Base-by-base conservation (phyloP, 2,329 filamentous ascomycete species). In the Alternaria viburni region DNA sequence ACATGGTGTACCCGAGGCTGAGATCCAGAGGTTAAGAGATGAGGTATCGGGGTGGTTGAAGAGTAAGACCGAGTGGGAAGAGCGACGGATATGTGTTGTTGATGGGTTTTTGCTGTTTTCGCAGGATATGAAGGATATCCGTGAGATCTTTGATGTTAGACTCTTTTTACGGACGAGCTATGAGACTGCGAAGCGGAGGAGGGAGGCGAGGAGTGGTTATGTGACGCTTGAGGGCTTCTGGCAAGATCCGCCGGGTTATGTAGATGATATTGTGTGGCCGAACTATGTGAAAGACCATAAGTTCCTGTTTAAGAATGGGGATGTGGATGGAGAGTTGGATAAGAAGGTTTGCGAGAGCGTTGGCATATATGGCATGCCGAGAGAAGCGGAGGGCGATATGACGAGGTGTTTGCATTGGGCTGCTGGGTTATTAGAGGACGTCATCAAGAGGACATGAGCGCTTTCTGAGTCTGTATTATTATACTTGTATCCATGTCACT, bases 251-350 rank as follows among this genome's bases (percentile, higher is more conserved):
- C 93, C 93, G 0, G 94, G 93, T 0, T 99, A 98, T 78, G 93
- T 98, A 41, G 94, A 98, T 77, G 88, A 91, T 77, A 87, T 99
- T 58, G 96, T 99, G 5, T 99, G 96, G 96, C 95, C 95, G 4
- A 95, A 97, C 73, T 98, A 97, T 79, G 92, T 91, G 4, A 84
- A 87, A 57, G 88, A 93, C 72, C 94, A 98, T 81, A 83, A 84
- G 21, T 97, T 92, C 85, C 83, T 99, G 78, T 96, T 97, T 75
- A 80, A 89, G 67, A 81, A 83, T 8, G 90, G 88, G 0, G 83
- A 94, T 75, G 91, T 93, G 10, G 79, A 91, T 70, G 87, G 87
- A 0, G 73, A 80, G 50, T 75, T 89, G 10, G 83, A 86, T 44
- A 75, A 81, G 17, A 79, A 82, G 0, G 77, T 82, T 62, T 77